These are phyloP conservation scores for Auricularia sp. DNA, from an alignment of 768 basidiomycete genomes.

Conservation along the genomic window DNA sequence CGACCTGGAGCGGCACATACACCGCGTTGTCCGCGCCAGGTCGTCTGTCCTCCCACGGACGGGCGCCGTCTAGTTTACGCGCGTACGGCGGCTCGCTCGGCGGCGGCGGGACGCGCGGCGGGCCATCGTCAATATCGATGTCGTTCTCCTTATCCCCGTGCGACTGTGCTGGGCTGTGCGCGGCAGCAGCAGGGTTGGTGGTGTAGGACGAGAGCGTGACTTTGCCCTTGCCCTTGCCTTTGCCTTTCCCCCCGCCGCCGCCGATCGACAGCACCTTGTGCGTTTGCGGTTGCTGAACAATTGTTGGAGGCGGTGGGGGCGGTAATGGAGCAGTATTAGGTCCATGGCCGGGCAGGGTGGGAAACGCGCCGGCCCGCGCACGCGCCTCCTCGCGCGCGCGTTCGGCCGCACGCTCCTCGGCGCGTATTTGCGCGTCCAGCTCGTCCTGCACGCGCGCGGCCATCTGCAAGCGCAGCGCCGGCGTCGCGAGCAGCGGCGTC, in stretches of 20 bases:
- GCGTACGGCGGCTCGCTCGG: conserved; percentile 28
- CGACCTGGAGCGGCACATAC: neutral
- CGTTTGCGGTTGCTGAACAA: conserved; percentile 23
- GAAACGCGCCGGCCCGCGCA: conserved; percentile 51
- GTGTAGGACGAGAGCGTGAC: conserved; percentile 47
- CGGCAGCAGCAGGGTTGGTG: conserved; percentile 22
- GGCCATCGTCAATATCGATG: conserved; percentile 23
- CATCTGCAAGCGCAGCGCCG: conserved; percentile 29
- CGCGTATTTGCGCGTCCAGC: conserved; percentile 35
- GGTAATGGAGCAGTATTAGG: neutral
- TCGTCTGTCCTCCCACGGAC: conserved; percentile 25
- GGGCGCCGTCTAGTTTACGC: conserved; percentile 24
- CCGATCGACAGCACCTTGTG: conserved; percentile 55
- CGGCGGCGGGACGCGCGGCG: conserved; percentile 29
- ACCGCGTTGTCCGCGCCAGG: neutral
- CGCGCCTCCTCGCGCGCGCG: conserved; percentile 39
- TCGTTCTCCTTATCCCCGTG: conserved; percentile 13
- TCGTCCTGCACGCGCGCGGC: conserved; percentile 10
- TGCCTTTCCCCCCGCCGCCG: conserved; percentile 19
- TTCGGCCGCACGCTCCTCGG: conserved; percentile 41
- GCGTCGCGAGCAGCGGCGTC: conserved; percentile 26
- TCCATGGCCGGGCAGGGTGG: conserved; percentile 30
- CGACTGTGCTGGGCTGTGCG: conserved; percentile 24
- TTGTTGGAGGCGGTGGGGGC: conserved; percentile 10
- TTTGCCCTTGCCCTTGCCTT: conserved; percentile 21